Evolutionary conservation across 2,329 filamentous ascomycete genomes (phyloP).

Genomic region (Chrysoporthe cubensis): DNA sequence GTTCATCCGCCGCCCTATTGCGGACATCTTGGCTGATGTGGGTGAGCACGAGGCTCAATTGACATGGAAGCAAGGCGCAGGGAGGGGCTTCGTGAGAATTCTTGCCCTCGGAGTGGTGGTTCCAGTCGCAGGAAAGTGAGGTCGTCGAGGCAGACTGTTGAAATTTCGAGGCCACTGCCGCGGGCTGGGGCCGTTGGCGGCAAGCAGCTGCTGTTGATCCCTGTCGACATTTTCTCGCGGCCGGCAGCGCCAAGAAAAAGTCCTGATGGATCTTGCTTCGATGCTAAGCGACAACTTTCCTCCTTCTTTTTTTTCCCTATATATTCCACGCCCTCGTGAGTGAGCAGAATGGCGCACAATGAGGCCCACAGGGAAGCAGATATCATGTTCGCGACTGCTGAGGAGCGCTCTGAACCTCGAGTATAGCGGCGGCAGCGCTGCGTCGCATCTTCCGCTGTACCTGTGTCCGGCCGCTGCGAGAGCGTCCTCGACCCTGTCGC

Average conservation of each 20-base stretch:
- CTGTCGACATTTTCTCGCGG: slow-evolving; percentile 18
- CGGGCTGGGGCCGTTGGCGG: slow-evolving; percentile 9
- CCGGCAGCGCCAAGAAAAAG: slow-evolving; percentile 22
- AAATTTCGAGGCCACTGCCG: slow-evolving; percentile 19
- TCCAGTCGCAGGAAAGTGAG: neutral
- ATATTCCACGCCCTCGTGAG: neutral
- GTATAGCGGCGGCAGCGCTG: slow-evolving; percentile 10
- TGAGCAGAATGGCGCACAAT: slow-evolving; percentile 14
- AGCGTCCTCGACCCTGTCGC: slow-evolving; percentile 10
- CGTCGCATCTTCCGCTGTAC: slow-evolving; percentile 25
- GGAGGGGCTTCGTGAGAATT: neutral
- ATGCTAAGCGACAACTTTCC: neutral
- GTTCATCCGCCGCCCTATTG: slow-evolving; percentile 70
- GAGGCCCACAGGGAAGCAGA: slow-evolving; percentile 21
- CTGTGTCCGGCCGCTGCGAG: slow-evolving; percentile 27
- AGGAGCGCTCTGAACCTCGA: slow-evolving; percentile 22
- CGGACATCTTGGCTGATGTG: slow-evolving; percentile 39
- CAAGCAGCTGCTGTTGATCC: slow-evolving; percentile 12
- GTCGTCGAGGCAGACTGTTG: slow-evolving; percentile 2
- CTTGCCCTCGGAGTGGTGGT: neutral
- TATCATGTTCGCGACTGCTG: slow-evolving; percentile 29
- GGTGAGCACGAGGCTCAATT: slow-evolving; percentile 23
- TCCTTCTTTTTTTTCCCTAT: neutral
- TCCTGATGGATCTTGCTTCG: neutral
- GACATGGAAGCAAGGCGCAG: neutral